Conservation (phyloP, 495 filamentous ascomycete species). For the Tuber indicum region DNA sequence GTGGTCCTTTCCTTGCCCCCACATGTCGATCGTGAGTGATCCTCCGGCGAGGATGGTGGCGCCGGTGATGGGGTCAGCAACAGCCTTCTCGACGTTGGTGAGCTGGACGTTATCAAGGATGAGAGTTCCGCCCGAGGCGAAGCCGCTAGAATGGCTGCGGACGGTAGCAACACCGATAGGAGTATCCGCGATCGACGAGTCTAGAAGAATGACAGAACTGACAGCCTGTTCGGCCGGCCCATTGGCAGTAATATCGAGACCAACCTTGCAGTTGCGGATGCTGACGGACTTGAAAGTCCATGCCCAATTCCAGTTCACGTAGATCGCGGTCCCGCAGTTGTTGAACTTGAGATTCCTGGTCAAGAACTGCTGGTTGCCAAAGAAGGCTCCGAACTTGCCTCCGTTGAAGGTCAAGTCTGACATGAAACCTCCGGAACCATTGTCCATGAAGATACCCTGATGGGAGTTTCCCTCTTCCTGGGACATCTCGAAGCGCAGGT, state of each 20-base stretch:
- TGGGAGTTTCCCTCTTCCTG: constrained; percentile 69
- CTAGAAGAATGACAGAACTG: constrained; percentile 73
- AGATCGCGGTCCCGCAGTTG: constrained; percentile 79
- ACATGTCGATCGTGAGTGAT: constrained; percentile 58
- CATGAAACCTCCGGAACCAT: constrained; percentile 87
- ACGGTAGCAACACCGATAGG: constrained; percentile 63
- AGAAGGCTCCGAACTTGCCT: constrained; percentile 73
- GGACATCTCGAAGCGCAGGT: constrained; percentile 84
- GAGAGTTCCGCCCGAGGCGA: constrained; percentile 66
- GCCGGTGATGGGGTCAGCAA: constrained; percentile 54
- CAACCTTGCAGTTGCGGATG: constrained; percentile 73
- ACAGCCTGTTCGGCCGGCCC: constrained; percentile 58
- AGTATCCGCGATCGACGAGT: constrained; percentile 69
- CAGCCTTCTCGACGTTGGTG: constrained; percentile 48
- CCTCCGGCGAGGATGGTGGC: constrained; percentile 63
- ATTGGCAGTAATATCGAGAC: constrained; percentile 72
- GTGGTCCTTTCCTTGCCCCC: constrained; percentile 69
- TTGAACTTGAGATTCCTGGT: constrained; percentile 88
- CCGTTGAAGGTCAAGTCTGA: constrained; percentile 81
- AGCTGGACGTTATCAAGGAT: constrained; percentile 85
- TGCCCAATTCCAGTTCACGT: constrained; percentile 79
- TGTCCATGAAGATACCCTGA: constrained; percentile 95
- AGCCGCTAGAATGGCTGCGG: constrained; percentile 7
- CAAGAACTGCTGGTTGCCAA: constrained; percentile 94
- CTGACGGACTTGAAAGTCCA: constrained; percentile 77